Percentiles rank a stretch among this genome's conserved stretches.
Evolutionary conservation across 345 rosid species (phyloP).

Genomic region (Rhodamnia argentea): DNA sequence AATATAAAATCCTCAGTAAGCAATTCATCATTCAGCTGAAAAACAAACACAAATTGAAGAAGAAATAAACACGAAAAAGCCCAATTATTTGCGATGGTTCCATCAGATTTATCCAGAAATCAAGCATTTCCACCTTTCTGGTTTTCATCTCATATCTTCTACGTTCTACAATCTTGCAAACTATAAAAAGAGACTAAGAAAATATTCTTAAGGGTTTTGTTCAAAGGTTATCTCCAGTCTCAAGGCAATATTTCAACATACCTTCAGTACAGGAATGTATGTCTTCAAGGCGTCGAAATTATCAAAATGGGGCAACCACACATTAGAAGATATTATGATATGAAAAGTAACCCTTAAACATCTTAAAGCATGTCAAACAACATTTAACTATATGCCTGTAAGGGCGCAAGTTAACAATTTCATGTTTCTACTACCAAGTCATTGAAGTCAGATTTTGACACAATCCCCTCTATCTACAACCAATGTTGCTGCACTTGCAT

Average conservation of each 20-base stretch:
- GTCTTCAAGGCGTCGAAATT: background rate
- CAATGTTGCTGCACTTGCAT: background rate
- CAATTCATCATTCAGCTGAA: background rate
- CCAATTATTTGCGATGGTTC: background rate
- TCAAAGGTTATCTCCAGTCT: background rate
- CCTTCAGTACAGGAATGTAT: background rate
- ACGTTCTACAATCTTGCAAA: background rate
- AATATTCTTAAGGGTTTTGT: background rate
- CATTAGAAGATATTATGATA: background rate
- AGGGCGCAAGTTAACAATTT: background rate
- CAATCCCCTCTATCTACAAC: background rate
- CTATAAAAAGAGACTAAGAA: background rate
- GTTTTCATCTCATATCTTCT: background rate
- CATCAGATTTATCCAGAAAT: background rate
- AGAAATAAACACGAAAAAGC: background rate
- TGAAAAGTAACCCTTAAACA: background rate
- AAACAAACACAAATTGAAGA: background rate
- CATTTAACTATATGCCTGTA: background rate
- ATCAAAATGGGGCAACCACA: background rate
- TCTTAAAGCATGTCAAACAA: background rate
- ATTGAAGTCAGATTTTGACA: background rate
- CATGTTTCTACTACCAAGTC: background rate
- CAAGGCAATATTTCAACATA: background rate
- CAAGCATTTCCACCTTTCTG: background rate
- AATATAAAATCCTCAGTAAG: background rate